phyloP scores from a whole-genome alignment of 352 stramenopile genomes.

The Thalassiosira mediterranea region DNA sequence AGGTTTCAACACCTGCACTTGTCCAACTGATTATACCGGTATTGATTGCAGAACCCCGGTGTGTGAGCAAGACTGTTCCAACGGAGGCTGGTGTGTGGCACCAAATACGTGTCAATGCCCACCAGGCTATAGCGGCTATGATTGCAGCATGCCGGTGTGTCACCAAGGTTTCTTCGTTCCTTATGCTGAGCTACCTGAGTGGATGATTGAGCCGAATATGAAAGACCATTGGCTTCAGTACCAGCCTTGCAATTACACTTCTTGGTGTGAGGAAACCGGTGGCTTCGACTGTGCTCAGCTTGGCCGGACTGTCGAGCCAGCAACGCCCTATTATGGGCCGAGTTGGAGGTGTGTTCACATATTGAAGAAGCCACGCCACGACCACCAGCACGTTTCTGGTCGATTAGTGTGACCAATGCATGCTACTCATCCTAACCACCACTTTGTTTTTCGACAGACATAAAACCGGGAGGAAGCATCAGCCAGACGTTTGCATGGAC shows the following conservation, averaged over 20 bases:
- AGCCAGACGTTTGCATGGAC: slow-evolving; percentile 78
- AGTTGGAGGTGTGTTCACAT: slow-evolving; percentile 89
- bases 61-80: slow-evolving; percentile 85
- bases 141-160: slow-evolving; percentile 92
- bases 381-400: too few species aligned
- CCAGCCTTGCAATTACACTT: slow-evolving; percentile 88
- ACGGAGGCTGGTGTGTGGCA: slow-evolving; percentile 91
- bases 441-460: not conserved
- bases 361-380: too few species aligned
- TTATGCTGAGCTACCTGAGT: slow-evolving; percentile 64
- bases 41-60: slow-evolving; percentile 90
- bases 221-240: slow-evolving; percentile 86
- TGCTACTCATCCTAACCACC: not conserved
- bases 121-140: slow-evolving; percentile 90
- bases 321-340: slow-evolving; percentile 80
- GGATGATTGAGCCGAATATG: slow-evolving; percentile 52
- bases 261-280: slow-evolving; percentile 91
- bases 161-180: slow-evolving; percentile 92
- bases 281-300: slow-evolving; percentile 90
- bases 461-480: slow-evolving; percentile 53
- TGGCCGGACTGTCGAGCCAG: slow-evolving; percentile 27
- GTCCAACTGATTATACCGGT: slow-evolving; percentile 88
- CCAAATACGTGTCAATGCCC: slow-evolving; percentile 94
- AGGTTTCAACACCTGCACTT: slow-evolving; percentile 89
- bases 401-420: too few species aligned